A percentile compares a stretch with the other conserved stretches of the same genome.
phyloP scores from a whole-genome alignment of 768 basidiomycete species.

The Termitomyces sp. region DNA sequence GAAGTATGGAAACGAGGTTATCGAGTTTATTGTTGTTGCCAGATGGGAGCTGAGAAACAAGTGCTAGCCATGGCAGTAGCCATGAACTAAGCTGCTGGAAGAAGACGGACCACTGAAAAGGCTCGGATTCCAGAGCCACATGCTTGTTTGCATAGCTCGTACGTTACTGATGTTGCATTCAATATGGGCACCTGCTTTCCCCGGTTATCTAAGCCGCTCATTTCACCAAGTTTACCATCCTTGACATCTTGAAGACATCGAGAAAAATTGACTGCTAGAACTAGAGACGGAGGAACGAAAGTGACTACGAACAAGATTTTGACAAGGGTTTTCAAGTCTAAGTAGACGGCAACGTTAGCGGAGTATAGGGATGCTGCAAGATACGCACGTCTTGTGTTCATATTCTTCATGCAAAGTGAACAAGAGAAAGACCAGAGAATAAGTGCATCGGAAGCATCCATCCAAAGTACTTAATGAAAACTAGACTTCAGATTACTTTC shows the following conservation, averaged over 20 bases:
- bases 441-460: not conserved
- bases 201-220: conserved; percentile 19
- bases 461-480: not conserved
- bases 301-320: not conserved
- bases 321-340: not conserved
- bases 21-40: conserved; percentile 31
- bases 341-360: not conserved
- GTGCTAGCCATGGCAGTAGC: conserved; percentile 42
- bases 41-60: conserved; percentile 43
- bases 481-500: not conserved
- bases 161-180: conserved; percentile 22
- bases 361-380: not conserved
- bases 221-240: conserved; percentile 5
- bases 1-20: conserved; percentile 33
- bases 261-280: conserved; percentile 13
- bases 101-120: conserved; percentile 26
- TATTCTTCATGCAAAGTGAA: not conserved
- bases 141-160: conserved; percentile 18
- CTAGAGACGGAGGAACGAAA: not conserved
- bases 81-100: conserved; percentile 35
- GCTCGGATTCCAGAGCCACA: conserved; percentile 21
- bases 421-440: not conserved
- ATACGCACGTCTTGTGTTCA: not conserved
- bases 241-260: conserved; percentile 17
- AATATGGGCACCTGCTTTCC: conserved; percentile 17